These are phyloP conservation scores for Skeletonema potamos DNA, from an alignment of 108 stramenopile genomes.

Conservation along the genomic window DNA sequence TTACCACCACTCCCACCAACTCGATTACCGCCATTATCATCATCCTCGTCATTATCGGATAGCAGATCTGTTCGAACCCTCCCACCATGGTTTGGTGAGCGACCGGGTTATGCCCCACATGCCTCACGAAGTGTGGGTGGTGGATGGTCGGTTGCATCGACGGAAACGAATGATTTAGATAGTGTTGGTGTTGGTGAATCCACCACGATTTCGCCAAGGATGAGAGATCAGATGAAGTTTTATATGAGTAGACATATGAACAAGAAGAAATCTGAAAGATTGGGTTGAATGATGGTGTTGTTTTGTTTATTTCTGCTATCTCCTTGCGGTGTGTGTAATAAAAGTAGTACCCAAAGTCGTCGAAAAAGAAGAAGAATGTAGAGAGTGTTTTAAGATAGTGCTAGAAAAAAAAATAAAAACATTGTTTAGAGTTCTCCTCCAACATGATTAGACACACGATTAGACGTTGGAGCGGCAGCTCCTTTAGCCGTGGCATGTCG, in stretches of 20 bases:
- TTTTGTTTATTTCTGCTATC: no score
- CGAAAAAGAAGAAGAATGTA: not conserved
- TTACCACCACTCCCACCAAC: conserved; percentile 15
- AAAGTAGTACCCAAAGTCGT: no score
- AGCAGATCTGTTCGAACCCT: conserved; percentile 30
- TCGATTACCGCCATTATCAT: conserved; percentile 5
- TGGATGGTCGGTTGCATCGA: conserved; percentile 37
- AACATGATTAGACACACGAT: not conserved
- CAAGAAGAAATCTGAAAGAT: not conserved
- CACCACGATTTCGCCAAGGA: conserved; percentile 15
- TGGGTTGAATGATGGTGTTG: not conserved
- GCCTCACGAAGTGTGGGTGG: conserved; percentile 18
- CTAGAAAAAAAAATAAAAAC: no score
- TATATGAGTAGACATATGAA: not conserved
- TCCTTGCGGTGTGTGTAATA: not conserved
- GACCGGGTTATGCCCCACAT: not conserved
- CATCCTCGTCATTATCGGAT: conserved; percentile 18
- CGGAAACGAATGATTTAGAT: conserved; percentile 39
- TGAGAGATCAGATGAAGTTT: conserved; percentile 35
- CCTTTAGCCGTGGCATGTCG: not conserved
- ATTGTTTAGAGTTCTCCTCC: not conserved
- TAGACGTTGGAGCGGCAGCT: no score
- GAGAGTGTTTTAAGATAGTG: not conserved
- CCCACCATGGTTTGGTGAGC: conserved; percentile 32
- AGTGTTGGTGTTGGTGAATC: not conserved